phyloP scores from a whole-genome alignment of 306 rosid species.

The Styphnolobium japonicum region DNA sequence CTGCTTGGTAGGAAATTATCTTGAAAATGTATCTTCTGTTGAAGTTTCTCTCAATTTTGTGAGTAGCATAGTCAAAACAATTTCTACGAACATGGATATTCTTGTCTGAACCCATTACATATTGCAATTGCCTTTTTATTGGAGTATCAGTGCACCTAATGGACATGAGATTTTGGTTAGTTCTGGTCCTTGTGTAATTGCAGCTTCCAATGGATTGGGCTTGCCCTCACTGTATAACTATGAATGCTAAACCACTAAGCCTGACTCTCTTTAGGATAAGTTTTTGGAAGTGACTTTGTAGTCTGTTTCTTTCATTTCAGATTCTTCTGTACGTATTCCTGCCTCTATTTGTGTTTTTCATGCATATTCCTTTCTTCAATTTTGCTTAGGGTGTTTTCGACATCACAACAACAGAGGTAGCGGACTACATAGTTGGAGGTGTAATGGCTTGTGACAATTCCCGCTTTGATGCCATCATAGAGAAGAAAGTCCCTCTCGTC shows the following conservation, averaged over 20 bases:
- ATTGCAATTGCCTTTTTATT: not conserved
- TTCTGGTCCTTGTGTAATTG: not conserved
- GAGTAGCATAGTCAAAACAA: not conserved
- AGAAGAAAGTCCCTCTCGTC: conserved; percentile 70
- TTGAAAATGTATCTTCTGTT: not conserved
- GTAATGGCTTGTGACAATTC: conserved; percentile 85
- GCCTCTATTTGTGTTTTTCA: conserved; percentile 15
- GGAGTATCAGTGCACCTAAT: not conserved
- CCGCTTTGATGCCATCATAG: conserved; percentile 75
- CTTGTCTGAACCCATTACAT: not conserved
- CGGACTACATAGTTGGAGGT: conserved; percentile 79
- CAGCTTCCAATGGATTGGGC: not conserved
- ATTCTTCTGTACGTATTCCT: not conserved
- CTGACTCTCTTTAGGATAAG: not conserved
- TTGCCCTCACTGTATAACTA: not conserved
- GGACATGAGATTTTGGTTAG: not conserved
- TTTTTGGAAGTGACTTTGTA: not conserved
- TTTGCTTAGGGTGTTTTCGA: conserved; percentile 73
- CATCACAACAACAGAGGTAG: conserved; percentile 90
- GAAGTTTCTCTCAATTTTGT: not conserved
- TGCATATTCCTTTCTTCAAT: not conserved
- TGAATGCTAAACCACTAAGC: not conserved
- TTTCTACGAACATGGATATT: not conserved
- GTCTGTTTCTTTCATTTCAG: not conserved
- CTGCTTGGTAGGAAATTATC: not conserved